phyloP scores from a whole-genome alignment of 345 rosid genomes.

The Bruguiera sexangula region DNA sequence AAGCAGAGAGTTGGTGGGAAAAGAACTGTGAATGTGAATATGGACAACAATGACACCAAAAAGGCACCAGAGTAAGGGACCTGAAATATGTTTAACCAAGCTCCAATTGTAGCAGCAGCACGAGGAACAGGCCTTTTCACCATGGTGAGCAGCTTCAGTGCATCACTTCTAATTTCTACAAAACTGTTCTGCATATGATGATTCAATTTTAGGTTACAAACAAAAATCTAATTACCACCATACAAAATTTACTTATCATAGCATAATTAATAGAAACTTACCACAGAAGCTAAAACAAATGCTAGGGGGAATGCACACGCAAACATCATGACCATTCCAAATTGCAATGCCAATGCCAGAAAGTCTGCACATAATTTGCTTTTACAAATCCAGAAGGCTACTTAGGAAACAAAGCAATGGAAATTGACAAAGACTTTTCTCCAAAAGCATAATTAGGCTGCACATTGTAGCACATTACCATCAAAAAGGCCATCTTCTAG shows the following conservation, averaged over 20 bases:
- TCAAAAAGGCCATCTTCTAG: constrained; percentile 93
- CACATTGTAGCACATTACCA: constrained; percentile 43
- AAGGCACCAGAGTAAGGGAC: constrained; percentile 22
- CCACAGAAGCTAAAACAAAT: constrained; percentile 72
- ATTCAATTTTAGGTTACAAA: constrained; percentile 10
- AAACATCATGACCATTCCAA: constrained; percentile 98
- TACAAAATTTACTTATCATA: constrained; percentile 4
- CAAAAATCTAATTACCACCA: neutral
- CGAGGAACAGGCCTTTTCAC: constrained; percentile 83
- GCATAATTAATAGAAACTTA: constrained; percentile 23
- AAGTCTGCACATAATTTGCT: constrained; percentile 45
- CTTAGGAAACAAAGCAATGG: neutral
- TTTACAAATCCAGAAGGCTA: neutral
- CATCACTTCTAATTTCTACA: constrained; percentile 80
- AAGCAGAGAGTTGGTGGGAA: neutral
- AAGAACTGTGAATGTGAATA: neutral
- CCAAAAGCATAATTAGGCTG: neutral
- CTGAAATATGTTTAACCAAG: constrained; percentile 97
- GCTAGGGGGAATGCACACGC: constrained; percentile 95
- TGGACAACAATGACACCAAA: too few species aligned
- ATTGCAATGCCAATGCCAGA: constrained; percentile 81
- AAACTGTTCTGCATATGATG: constrained; percentile 57
- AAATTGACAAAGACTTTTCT: neutral
- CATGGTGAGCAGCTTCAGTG: constrained; percentile 70
- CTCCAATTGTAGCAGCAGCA: constrained; percentile 78